Percentiles rank a stretch among this genome's conserved stretches.
Evolutionary conservation across 1,139 yeast species (phyloP).

Genomic region (Spathaspora sp.): DNA sequence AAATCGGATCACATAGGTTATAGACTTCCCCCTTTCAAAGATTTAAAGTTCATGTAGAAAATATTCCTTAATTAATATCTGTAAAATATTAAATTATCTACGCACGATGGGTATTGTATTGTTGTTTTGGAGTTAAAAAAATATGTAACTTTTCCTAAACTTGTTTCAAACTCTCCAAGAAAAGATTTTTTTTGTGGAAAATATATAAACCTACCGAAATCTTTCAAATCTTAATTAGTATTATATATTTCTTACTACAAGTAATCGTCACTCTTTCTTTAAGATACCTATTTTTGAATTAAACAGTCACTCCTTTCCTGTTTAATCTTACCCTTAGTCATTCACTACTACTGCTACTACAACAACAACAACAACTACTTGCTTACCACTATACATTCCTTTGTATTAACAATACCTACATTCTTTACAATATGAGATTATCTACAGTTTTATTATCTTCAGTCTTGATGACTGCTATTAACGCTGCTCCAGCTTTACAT

Average conservation of each 20-base stretch:
- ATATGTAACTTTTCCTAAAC: neutral
- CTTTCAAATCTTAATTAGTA: neutral
- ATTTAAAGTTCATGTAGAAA: neutral
- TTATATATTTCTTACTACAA: neutral
- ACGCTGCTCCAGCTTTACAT: conserved; percentile 22
- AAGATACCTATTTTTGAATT: neutral
- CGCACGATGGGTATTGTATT: neutral
- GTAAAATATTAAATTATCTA: neutral
- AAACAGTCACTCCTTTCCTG: conserved; percentile 5
- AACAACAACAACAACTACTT: too few relatives aligned
- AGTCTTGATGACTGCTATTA: conserved; percentile 12
- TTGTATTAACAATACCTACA: conserved; percentile 4
- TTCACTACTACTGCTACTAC: neutral
- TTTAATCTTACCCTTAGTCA: conserved; percentile 2
- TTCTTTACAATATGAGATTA: conserved; percentile 16
- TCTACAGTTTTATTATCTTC: conserved; percentile 14
- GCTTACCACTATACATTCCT: conserved; percentile 4
- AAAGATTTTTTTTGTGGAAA: neutral
- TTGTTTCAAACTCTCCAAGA: neutral
- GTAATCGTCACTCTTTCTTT: conserved; percentile 3
- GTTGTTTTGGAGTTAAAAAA: neutral
- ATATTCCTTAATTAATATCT: neutral
- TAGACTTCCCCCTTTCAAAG: neutral
- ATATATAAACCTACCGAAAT: neutral
- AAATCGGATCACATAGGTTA: neutral